Evolutionary conservation across 805 yeast species (phyloP).

Genomic region (Saturnispora bothae): DNA sequence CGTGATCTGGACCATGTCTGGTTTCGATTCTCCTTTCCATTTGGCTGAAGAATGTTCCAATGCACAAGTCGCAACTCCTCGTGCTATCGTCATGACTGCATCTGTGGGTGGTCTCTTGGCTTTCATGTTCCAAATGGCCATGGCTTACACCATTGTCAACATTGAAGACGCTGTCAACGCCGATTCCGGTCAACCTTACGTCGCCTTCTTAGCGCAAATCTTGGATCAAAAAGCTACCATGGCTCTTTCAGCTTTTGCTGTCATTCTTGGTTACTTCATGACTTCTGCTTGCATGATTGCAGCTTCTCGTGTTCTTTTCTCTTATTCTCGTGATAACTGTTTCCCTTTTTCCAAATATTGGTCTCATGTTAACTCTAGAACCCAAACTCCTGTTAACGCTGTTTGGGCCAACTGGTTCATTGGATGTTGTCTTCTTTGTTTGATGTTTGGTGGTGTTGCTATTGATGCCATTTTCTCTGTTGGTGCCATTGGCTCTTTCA

Average conservation of each 20-base stretch:
- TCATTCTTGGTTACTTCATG: constrained; percentile 37
- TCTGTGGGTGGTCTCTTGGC: constrained; percentile 46
- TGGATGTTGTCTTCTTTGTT: constrained; percentile 45
- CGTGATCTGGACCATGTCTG: constrained; percentile 66
- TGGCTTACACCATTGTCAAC: constrained; percentile 50
- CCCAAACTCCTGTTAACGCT: constrained; percentile 57
- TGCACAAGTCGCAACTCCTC: constrained; percentile 55
- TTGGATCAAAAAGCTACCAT: constrained; percentile 31
- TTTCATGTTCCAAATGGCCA: constrained; percentile 46
- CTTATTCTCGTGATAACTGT: constrained; percentile 59
- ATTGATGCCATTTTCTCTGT: constrained; percentile 64
- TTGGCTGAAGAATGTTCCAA: constrained; percentile 63
- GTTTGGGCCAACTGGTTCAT: constrained; percentile 47
- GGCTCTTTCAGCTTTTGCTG: constrained; percentile 34
- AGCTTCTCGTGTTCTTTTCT: constrained; percentile 55
- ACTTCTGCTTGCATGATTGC: constrained; percentile 54
- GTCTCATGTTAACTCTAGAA: constrained; percentile 38
- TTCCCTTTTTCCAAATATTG: constrained; percentile 46
- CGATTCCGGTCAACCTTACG: constrained; percentile 51
- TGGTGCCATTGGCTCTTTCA: constrained; percentile 59
- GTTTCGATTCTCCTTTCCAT: constrained; percentile 68
- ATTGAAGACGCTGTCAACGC: constrained; percentile 36
- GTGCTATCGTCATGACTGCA: constrained; percentile 52
- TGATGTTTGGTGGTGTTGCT: constrained; percentile 57
- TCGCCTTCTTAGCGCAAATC: constrained; percentile 41